phyloP scores from a whole-genome alignment of 129 eudicot species.

The Centaurea solstitialis region DNA sequence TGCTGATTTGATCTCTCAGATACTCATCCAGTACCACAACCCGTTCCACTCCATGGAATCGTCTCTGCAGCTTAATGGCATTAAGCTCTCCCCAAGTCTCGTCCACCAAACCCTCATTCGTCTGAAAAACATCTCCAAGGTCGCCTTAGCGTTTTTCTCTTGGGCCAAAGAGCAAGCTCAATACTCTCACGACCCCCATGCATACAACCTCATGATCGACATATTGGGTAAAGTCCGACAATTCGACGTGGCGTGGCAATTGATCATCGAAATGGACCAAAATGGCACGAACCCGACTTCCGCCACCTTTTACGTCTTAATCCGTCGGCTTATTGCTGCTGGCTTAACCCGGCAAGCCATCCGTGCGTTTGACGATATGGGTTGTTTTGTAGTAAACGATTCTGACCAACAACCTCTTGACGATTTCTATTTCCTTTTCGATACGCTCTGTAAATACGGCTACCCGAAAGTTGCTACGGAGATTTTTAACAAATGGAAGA shows the following conservation, averaged over 20 bases:
- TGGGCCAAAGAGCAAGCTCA: slow-evolving; percentile 43
- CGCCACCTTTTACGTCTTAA: slow-evolving; percentile 61
- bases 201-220: slow-evolving; percentile 67
- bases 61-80: slow-evolving; percentile 69
- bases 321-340: slow-evolving; percentile 72
- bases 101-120: slow-evolving; percentile 88
- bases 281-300: slow-evolving; percentile 40
- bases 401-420: slow-evolving; percentile 27
- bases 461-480: slow-evolving; percentile 77
- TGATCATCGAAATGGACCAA: slow-evolving; percentile 66
- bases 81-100: slow-evolving; percentile 47
- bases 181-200: slow-evolving; percentile 34
- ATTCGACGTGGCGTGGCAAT: slow-evolving; percentile 84
- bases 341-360: slow-evolving; percentile 81
- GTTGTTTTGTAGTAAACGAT: slow-evolving; percentile 47
- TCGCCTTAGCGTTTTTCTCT: slow-evolving; percentile 78
- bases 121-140: slow-evolving; percentile 60
- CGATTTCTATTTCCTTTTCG: slow-evolving; percentile 54
- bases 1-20: slow-evolving; percentile 66
- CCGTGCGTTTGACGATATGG: slow-evolving; percentile 75
- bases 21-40: slow-evolving; percentile 82
- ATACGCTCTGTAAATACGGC: slow-evolving; percentile 86
- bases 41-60: slow-evolving; percentile 90
- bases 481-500: slow-evolving; percentile 65
- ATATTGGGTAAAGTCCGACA: slow-evolving; percentile 63